These are phyloP conservation scores for Podochytrium sp. DNA, from an alignment of 192 early-diverging fungal species.

Conservation along the genomic window DNA sequence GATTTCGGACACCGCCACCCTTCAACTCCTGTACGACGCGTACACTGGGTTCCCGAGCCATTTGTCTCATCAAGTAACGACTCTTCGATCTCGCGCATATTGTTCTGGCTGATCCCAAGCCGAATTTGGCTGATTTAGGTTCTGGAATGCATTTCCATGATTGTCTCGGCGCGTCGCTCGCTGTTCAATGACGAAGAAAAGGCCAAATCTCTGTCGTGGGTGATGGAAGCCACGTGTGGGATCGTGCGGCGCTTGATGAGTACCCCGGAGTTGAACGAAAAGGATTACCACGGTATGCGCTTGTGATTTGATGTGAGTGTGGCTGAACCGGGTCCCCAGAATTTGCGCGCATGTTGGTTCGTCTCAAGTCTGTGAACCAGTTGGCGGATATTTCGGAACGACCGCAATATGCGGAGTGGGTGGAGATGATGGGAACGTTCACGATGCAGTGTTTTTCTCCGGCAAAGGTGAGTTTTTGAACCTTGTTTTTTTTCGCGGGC, in stretches of 20 bases:
- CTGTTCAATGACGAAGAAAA: slow-evolving; percentile 83
- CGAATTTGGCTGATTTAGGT: slow-evolving; percentile 45
- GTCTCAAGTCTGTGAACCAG: slow-evolving; percentile 83
- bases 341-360: slow-evolving; percentile 78
- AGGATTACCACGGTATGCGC: slow-evolving; percentile 70
- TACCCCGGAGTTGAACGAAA: slow-evolving; percentile 61
- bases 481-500: neutral
- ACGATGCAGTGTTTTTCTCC: slow-evolving; percentile 67
- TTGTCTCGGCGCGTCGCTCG: slow-evolving; percentile 82
- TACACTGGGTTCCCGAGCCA: slow-evolving; percentile 67
- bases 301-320: slow-evolving; percentile 61
- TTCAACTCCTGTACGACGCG: slow-evolving; percentile 72
- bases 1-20: slow-evolving; percentile 71
- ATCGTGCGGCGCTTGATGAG: slow-evolving; percentile 66
- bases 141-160: slow-evolving; percentile 78
- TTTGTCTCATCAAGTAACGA: slow-evolving; percentile 47
- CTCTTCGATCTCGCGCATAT: neutral
- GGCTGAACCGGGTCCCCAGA: slow-evolving; percentile 68
- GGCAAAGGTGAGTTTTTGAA: slow-evolving; percentile 56
- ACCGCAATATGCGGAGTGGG: slow-evolving; percentile 69
- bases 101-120: neutral
- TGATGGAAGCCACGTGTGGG: slow-evolving; percentile 71
- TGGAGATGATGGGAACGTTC: slow-evolving; percentile 65
- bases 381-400: slow-evolving; percentile 78
- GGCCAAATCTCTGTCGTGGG: slow-evolving; percentile 64